These are phyloP conservation scores for Talaromyces islandicus DNA, from an alignment of 2,329 filamentous ascomycete genomes.

Conservation along the genomic window DNA sequence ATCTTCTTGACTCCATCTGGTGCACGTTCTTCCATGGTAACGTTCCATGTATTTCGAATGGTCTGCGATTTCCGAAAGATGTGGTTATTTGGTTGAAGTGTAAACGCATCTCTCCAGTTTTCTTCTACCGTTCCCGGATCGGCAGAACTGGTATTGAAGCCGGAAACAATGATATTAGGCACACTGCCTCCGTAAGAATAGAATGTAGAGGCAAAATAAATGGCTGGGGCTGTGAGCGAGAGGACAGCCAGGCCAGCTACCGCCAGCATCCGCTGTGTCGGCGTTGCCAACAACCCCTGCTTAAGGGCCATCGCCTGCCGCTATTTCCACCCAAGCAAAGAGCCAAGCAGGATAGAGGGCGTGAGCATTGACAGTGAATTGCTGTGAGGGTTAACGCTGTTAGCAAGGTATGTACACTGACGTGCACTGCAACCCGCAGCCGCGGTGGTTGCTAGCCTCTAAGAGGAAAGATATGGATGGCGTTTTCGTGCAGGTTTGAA, in stretches of 20 bases:
- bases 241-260: neutral
- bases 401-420: neutral
- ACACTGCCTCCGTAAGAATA: neutral
- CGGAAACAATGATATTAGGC: neutral
- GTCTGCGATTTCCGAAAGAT: neutral
- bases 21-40: neutral
- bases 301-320: neutral
- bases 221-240: constrained; percentile 46
- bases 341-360: neutral
- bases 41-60: neutral
- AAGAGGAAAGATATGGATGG: neutral
- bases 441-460: neutral
- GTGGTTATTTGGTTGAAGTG: neutral
- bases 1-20: neutral
- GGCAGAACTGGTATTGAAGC: neutral
- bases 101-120: neutral
- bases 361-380: neutral
- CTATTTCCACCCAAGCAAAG: neutral
- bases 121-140: neutral
- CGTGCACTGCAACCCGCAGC: neutral
- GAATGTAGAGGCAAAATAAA: constrained; percentile 48
- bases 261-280: neutral
- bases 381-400: neutral
- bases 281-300: neutral
- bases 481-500: neutral